phyloP scores from a whole-genome alignment of 2,329 filamentous ascomycete genomes.

The Rutstroemia sp. region DNA sequence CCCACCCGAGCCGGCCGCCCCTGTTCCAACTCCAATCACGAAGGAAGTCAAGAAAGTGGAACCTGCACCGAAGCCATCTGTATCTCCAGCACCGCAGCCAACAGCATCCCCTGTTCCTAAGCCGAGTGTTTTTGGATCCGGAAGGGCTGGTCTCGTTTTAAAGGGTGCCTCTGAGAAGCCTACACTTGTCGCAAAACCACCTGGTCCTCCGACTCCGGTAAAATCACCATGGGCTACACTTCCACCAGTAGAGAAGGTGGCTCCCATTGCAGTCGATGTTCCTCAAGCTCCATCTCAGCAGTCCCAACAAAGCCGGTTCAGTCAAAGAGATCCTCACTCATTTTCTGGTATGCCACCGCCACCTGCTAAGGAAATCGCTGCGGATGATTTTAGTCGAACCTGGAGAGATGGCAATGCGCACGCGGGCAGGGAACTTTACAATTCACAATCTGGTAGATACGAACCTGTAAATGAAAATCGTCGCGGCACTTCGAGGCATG shows the following conservation, averaged over 20 bases:
- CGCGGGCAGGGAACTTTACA: constrained; percentile 72
- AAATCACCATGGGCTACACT: constrained; percentile 91
- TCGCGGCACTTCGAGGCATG: constrained; percentile 57
- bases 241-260: constrained; percentile 75
- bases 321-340: constrained; percentile 47
- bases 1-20: constrained; percentile 19
- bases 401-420: constrained; percentile 65
- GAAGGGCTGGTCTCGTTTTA: constrained; percentile 51
- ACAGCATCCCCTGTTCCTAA: constrained; percentile 26
- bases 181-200: constrained; percentile 65
- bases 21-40: constrained; percentile 19
- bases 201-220: constrained; percentile 57
- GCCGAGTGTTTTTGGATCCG: constrained; percentile 28
- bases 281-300: constrained; percentile 34
- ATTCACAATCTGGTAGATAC: constrained; percentile 90
- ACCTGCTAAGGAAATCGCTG: constrained; percentile 75
- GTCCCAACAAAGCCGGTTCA: constrained; percentile 39
- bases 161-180: constrained; percentile 65
- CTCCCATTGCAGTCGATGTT: constrained; percentile 58
- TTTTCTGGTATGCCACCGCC: constrained; percentile 47
- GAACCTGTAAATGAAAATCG: constrained; percentile 76
- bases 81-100: constrained; percentile 27
- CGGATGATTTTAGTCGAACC: constrained; percentile 84
- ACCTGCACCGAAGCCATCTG: constrained; percentile 19
- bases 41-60: constrained; percentile 22